A percentile compares a stretch with the other conserved stretches of the same genome.
These are phyloP conservation scores for Clarireedia hainanense DNA, from an alignment of 2,329 filamentous ascomycete species.

Conservation along the genomic window DNA sequence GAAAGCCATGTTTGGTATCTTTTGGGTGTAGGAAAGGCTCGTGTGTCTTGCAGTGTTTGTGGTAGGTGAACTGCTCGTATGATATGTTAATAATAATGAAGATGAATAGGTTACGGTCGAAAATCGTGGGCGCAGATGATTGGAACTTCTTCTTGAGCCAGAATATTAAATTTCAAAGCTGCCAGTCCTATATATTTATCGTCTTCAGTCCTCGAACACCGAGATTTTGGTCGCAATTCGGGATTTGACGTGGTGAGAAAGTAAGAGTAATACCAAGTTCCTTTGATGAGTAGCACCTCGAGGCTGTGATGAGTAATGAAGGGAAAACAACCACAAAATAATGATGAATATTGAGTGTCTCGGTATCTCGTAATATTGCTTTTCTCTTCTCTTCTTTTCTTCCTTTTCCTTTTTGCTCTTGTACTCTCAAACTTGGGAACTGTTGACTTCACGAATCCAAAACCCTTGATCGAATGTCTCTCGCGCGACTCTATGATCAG, in stretches of 20 bases:
- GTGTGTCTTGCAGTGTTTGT: neutral
- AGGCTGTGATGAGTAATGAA: too few relatives aligned
- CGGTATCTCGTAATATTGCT: neutral
- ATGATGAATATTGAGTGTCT: neutral
- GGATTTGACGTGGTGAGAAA: too few relatives aligned
- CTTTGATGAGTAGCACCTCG: too few relatives aligned
- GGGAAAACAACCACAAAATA: neutral
- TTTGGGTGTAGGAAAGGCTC: neutral
- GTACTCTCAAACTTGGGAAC: neutral
- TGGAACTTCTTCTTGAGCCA: too few relatives aligned
- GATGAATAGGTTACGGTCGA: neutral
- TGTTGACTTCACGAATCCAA: neutral
- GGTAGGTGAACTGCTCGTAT: neutral
- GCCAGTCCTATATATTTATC: too few relatives aligned
- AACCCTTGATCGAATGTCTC: neutral
- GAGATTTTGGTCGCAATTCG: too few relatives aligned
- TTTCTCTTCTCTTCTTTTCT: neutral
- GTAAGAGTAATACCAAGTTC: too few relatives aligned
- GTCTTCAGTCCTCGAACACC: too few relatives aligned
- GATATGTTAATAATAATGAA: neutral
- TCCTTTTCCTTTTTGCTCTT: neutral
- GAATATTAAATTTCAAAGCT: too few relatives aligned
- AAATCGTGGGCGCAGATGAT: neutral
- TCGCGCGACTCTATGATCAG: neutral
- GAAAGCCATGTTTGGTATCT: conserved; percentile 5